phyloP scores from a whole-genome alignment of 768 basidiomycete species.

The Hypsizygus marmoreus region DNA sequence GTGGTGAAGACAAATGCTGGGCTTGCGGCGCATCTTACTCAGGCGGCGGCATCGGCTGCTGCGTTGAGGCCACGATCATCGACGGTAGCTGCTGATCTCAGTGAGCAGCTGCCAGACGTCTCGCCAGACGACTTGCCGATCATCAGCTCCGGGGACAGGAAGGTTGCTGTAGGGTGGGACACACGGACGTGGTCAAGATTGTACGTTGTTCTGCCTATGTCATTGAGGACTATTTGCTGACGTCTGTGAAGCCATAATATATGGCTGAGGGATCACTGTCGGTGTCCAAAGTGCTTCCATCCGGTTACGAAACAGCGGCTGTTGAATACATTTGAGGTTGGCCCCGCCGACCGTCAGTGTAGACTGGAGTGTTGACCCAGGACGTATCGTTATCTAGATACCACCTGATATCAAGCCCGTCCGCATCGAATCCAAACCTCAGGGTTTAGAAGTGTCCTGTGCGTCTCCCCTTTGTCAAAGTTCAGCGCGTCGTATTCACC shows the following conservation, averaged over 20 bases:
- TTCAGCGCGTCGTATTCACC: background rate
- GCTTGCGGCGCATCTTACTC: constrained; percentile 10
- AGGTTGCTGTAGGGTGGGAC: constrained; percentile 76
- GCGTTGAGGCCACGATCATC: constrained; percentile 16
- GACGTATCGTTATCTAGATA: too few species aligned
- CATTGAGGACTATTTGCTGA: background rate
- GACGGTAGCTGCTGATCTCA: constrained; percentile 14
- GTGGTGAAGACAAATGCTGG: constrained; percentile 3
- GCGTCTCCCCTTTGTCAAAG: constrained; percentile 24
- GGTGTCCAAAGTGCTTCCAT: constrained; percentile 87
- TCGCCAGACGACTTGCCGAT: constrained; percentile 49
- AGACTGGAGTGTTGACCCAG: too few species aligned
- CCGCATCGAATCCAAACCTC: constrained; percentile 50
- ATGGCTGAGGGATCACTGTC: constrained; percentile 92
- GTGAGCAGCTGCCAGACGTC: constrained; percentile 25
- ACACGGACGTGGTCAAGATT: constrained; percentile 73
- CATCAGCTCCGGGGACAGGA: constrained; percentile 55
- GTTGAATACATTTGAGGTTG: constrained; percentile 80
- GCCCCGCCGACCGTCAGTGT: background rate
- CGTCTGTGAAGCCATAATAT: constrained; percentile 70
- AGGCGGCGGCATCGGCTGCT: constrained; percentile 24
- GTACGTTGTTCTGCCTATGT: constrained; percentile 43
- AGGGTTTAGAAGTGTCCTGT: constrained; percentile 81
- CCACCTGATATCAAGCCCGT: constrained; percentile 71
- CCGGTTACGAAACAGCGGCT: constrained; percentile 88